Evolutionary conservation across 208 protist genomes (phyloP).

Genomic region (Crithidia brevicula): DNA sequence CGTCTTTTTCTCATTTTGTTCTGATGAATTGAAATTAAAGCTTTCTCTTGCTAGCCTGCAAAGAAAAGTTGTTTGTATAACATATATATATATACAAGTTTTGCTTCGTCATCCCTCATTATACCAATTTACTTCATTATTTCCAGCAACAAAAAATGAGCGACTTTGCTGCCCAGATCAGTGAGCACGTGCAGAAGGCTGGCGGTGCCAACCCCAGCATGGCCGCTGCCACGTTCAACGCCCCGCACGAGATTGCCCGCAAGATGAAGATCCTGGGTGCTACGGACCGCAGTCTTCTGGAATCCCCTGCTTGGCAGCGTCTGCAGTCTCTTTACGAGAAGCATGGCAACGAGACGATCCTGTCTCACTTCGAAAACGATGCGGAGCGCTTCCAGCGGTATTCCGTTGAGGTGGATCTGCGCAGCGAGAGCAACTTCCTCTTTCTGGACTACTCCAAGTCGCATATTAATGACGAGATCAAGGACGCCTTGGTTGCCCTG

Average conservation of each 20-base stretch:
- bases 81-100: neutral
- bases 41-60: too few species aligned
- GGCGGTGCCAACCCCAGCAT: conserved; percentile 50
- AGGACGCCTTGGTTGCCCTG: conserved; percentile 84
- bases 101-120: neutral
- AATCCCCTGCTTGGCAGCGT: conserved; percentile 57
- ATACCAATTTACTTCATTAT: neutral
- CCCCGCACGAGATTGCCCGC: conserved; percentile 56
- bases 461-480: conserved; percentile 93
- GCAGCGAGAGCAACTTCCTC: conserved; percentile 79
- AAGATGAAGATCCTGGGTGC: conserved; percentile 47
- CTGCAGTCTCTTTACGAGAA: conserved; percentile 76
- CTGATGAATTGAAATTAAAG: too few species aligned
- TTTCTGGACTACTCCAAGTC: conserved; percentile 98
- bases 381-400: conserved; percentile 69
- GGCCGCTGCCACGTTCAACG: conserved; percentile 65
- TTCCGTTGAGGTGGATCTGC: conserved; percentile 68
- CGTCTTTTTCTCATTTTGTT: neutral
- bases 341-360: conserved; percentile 61
- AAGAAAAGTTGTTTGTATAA: too few species aligned
- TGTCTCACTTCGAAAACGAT: conserved; percentile 71
- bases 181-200: conserved; percentile 43
- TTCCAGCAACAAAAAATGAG: conserved; percentile 36
- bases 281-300: conserved; percentile 45
- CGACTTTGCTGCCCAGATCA: conserved; percentile 51